Evolutionary conservation across 257 asterid genomes (phyloP).

Genomic region (Fraxinus excelsior): DNA sequence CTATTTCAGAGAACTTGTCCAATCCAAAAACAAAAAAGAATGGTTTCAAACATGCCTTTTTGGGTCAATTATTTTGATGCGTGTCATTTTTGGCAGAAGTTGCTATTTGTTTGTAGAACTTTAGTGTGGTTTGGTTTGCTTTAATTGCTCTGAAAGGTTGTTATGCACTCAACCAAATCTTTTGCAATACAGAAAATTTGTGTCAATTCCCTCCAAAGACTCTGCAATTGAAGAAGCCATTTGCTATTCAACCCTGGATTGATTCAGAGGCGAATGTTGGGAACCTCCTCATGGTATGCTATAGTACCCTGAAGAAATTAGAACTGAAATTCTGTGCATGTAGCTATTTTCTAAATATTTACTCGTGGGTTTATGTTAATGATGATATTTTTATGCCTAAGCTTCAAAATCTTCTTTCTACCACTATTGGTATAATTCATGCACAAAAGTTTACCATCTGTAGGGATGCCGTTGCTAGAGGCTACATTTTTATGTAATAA

Average conservation of each 20-base stretch:
- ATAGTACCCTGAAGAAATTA: not conserved
- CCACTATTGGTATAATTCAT: not conserved
- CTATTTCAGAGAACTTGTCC: not conserved
- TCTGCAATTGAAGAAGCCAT: constrained; percentile 75
- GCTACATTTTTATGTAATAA: not conserved
- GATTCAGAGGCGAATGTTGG: constrained; percentile 87
- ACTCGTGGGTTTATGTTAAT: not conserved
- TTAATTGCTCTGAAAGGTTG: constrained; percentile 17
- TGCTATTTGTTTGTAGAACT: not conserved
- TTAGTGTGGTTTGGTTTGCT: not conserved
- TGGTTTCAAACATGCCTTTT: too few relatives aligned
- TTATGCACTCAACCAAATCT: constrained; percentile 12
- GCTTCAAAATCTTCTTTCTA: not conserved
- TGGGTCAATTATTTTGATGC: too few relatives aligned
- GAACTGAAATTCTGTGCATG: not conserved
- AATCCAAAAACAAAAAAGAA: too few relatives aligned
- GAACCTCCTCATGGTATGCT: constrained; percentile 62
- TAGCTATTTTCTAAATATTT: not conserved
- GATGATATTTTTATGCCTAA: not conserved
- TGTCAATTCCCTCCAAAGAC: constrained; percentile 90
- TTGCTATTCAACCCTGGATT: constrained; percentile 81
- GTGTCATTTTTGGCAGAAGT: not conserved
- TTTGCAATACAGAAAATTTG: constrained; percentile 62
- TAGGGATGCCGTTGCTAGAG: not conserved
- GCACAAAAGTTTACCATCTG: not conserved